Evolutionary conservation across 2,329 filamentous ascomycete species (phyloP).

Genomic region (Colletotrichum sp.): DNA sequence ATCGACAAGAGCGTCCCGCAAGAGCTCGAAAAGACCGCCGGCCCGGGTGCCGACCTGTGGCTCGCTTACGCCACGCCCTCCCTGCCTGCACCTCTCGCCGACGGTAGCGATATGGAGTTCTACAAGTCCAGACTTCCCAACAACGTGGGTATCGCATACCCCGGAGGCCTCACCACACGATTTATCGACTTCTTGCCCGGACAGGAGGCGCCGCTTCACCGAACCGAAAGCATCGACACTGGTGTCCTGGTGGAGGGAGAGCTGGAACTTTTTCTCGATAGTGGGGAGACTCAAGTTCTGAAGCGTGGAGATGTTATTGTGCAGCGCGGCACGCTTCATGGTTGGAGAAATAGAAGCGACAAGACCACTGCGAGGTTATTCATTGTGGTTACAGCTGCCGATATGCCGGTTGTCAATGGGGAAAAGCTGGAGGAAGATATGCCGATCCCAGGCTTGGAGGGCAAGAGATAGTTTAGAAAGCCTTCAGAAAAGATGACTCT

Average conservation of each 20-base stretch:
- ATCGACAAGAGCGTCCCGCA: conserved; percentile 31
- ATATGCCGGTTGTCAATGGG: not conserved
- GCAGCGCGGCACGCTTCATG: conserved; percentile 61
- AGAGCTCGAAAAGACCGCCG: conserved; percentile 12
- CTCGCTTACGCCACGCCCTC: conserved; percentile 27
- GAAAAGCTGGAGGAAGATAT: not conserved
- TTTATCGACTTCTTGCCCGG: conserved; percentile 52
- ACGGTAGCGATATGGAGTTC: conserved; percentile 23
- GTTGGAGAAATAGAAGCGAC: conserved; percentile 50
- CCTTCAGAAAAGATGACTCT: no score
- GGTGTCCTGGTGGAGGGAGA: conserved; percentile 60
- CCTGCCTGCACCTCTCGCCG: conserved; percentile 25
- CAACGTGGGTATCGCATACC: conserved; percentile 30
- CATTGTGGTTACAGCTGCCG: not conserved
- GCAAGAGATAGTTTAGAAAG: no score
- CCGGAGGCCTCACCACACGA: conserved; percentile 46
- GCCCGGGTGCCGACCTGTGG: conserved; percentile 25
- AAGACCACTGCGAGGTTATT: conserved; percentile 49
- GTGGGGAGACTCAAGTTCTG: conserved; percentile 52
- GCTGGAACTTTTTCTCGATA: conserved; percentile 56
- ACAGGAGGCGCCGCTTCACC: conserved; percentile 47
- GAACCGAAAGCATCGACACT: conserved; percentile 59
- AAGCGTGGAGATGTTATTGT: conserved; percentile 57
- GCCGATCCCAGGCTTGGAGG: not conserved
- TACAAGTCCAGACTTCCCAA: conserved; percentile 25